Base-by-base conservation (phyloP, 345 rosid species). In the Rhizophora apiculata region DNA sequence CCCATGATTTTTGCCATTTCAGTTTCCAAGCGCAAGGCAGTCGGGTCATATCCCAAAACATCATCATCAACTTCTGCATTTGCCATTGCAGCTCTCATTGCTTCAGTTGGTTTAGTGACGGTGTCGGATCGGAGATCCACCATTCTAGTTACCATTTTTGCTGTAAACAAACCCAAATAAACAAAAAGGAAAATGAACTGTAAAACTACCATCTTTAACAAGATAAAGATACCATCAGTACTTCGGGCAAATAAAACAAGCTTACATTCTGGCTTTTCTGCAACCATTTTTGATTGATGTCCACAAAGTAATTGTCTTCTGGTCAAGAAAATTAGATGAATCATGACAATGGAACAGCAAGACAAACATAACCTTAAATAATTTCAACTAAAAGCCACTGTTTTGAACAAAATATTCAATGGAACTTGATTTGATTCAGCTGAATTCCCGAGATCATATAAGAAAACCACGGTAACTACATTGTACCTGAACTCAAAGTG, bases 81-180 rank as follows among this genome's bases (percentile, higher is more conserved):
- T 29, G 87, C 91, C 98, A 95, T 95, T 0, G 94, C 97, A 64
- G 80, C 83, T 72, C 99, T 86, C 99, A 95, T 95, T 63, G 88
- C 78, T 63, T 89, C 96, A 0, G 96, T 90, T 18, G 99, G 98
- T 78, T 82, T 85, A 16, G 94, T 95, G 69, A 95, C 97, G 0
- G 96, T 95, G 73, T 95, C 97, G 6, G 97, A 92, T 20, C 97
- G 88, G 63, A 95, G 96, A 86, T 95, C 97, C 39, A 95, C 96
- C 0, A 78, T 84, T 83, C 77, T 83, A 32, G 79, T 84, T 76
- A 92, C 92, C 92, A 81, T 86, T 69, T 71, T 84, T 60, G 62
- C 81, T 55, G 77, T 71, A 71, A 60, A 29, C 63, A 75, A 43
- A 39, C 68, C 72, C 6, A 7, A 57, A 63, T 1, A 22, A 30